Evolutionary conservation across 371 early-diverging fungal genomes (phyloP), one percentile per base, ranked within the genome.

Genomic region (Actinomucor elegans): DNA sequence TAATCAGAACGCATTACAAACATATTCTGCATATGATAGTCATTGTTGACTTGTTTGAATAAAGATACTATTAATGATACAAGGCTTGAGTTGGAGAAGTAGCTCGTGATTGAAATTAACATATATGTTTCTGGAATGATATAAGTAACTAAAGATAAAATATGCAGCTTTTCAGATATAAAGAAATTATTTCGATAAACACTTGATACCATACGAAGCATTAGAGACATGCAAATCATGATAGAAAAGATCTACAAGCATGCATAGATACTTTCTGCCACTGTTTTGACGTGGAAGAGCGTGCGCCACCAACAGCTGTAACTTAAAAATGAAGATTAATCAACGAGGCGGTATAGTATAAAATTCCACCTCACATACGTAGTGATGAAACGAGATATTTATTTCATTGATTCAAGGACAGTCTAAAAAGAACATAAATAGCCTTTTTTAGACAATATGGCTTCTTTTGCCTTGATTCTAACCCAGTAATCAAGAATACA

Each of bases 11-110:
- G n/a, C 71, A 36, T 88, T 83, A 61, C 90, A 90, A 0, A 88
- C 89, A 81, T 90, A 91, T 40, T 85, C 80, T 8, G 89, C 83
- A 69, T 93, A 95, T 67, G 86, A 87, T 66, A 91, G 78, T 70
- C 86, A 91, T 68, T 97, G 97, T 1, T 81, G 75, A 51, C 86
- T 73, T 17, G 92, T 91, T 41, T 94, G 90, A 4, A 90, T 90
- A 69, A 92, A 73, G 3, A 95, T 96, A 64, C 96, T 97, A 24
- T 96, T 96, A 48, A 95, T 87, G 35, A 87, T 70, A 56, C 94
- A 69, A 9, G 88, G 85, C 10, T 77, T 81, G 64, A 66, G 61
- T 6, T 52, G 27, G 12, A 68, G 55, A 15, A 20, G 56, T 9
- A 55, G 14, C 21, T 45, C 59, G 20, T 64, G 57, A 31, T 55